These are phyloP conservation scores for Nowakowskiella sp. DNA, from an alignment of 192 early-diverging fungal species.

Conservation along the genomic window DNA sequence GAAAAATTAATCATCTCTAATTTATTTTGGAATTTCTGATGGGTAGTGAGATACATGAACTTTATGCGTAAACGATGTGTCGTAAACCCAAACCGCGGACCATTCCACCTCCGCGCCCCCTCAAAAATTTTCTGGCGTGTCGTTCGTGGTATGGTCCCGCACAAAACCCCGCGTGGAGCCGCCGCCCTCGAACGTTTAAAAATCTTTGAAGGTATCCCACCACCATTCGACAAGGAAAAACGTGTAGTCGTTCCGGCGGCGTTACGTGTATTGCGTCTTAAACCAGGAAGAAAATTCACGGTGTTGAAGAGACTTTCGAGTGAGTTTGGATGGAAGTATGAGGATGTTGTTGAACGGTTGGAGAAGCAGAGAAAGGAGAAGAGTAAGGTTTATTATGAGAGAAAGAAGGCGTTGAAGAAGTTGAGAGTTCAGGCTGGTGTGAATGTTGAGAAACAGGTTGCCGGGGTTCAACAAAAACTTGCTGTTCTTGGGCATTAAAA, in stretches of 20 bases:
- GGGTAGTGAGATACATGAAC: constrained; percentile 82
- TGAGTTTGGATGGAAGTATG: constrained; percentile 99
- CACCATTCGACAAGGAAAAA: constrained; percentile 95
- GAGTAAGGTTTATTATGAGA: constrained; percentile 85
- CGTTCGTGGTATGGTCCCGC: constrained; percentile 98
- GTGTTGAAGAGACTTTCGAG: constrained; percentile 83
- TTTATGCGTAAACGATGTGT: constrained; percentile 97
- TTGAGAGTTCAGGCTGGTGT: constrained; percentile 61
- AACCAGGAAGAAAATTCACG: constrained; percentile 97
- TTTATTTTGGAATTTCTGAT: constrained; percentile 13
- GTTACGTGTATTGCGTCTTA: constrained; percentile 91
- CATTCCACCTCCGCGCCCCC: constrained; percentile 99
- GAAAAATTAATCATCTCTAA: background rate
- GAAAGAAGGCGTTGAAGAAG: constrained; percentile 53
- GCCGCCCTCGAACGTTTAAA: constrained; percentile 94
- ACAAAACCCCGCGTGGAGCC: constrained; percentile 98
- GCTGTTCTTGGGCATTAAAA: constrained; percentile 56
- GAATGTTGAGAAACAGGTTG: constrained; percentile 52
- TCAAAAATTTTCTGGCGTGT: constrained; percentile 94
- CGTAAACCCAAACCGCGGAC: constrained; percentile 92
- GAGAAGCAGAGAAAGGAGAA: constrained; percentile 99
- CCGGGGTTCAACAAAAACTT: constrained; percentile 49
- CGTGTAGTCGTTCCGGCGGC: constrained; percentile 95
- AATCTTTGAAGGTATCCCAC: constrained; percentile 98
- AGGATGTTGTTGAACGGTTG: constrained; percentile 89